A percentile compares a stretch with the other conserved stretches of the same genome.
Evolutionary conservation across 1,284 basidiomycete species (phyloP).

Genomic region (Malassezia sp.): DNA sequence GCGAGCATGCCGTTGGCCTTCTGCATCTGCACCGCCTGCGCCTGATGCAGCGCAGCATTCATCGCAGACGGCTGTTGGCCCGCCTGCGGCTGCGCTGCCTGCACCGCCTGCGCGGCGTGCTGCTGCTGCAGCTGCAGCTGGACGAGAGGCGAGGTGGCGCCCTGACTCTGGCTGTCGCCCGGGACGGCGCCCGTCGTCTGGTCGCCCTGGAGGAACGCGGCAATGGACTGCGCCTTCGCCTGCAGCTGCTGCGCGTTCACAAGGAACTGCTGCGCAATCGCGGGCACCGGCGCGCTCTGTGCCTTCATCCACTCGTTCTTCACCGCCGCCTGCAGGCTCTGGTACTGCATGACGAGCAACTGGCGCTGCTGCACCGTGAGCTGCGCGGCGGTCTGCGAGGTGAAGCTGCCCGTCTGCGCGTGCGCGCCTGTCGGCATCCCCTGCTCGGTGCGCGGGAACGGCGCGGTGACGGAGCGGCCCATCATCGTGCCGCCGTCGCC

Average conservation of each 20-base stretch:
- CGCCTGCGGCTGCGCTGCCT: constrained; percentile 12
- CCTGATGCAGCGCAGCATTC: constrained; percentile 10
- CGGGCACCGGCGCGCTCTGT: constrained; percentile 30
- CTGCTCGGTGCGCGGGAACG: neutral
- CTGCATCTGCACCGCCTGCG: constrained; percentile 21
- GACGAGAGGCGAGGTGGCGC: neutral
- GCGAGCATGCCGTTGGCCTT: constrained; percentile 2
- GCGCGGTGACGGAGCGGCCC: neutral
- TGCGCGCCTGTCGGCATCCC: neutral
- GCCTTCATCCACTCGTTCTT: constrained; percentile 39
- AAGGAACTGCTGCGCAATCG: constrained; percentile 32
- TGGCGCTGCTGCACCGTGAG: constrained; percentile 37
- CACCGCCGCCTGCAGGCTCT: constrained; percentile 29
- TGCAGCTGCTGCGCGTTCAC: constrained; percentile 34
- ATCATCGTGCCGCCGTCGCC: neutral
- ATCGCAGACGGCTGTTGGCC: constrained; percentile 16
- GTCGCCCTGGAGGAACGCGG: constrained; percentile 22
- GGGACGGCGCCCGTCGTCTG: neutral
- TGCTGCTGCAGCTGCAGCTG: constrained; percentile 11
- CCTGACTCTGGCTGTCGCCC: neutral
- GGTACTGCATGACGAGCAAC: constrained; percentile 34
- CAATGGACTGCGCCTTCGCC: constrained; percentile 28
- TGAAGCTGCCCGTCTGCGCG: too few relatives aligned
- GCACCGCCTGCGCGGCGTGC: constrained; percentile 4
- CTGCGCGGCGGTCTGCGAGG: constrained; percentile 10